Conservation (phyloP, 2,329 filamentous ascomycete genomes). For the Atkinsonella texensis region DNA sequence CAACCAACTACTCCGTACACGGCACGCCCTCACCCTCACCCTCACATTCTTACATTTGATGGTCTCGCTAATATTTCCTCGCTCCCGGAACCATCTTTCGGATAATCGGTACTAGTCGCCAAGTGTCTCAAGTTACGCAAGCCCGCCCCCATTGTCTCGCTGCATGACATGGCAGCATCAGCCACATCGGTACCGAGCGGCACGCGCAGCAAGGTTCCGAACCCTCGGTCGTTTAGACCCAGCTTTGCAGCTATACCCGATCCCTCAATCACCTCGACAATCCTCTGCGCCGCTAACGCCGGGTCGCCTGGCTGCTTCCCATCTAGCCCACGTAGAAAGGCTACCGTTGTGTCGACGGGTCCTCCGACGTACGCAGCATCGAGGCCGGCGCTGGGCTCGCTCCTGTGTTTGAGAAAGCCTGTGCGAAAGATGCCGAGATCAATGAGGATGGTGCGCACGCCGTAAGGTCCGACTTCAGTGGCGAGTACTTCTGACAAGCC, state of each 20-base stretch:
- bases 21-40: no score
- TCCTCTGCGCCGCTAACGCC: neutral
- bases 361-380: conserved; percentile 16
- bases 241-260: neutral
- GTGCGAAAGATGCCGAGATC: conserved; percentile 40
- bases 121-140: neutral
- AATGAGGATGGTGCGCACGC: conserved; percentile 30
- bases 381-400: conserved; percentile 8
- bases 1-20: no score
- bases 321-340: neutral
- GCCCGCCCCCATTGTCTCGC: neutral
- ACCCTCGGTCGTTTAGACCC: neutral
- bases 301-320: neutral
- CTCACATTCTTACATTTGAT: no score
- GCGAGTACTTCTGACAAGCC: conserved; percentile 29
- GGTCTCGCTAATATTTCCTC: no score
- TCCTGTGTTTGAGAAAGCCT: conserved; percentile 22
- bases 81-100: neutral
- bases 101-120: neutral
- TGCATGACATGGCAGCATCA: neutral
- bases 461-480: conserved; percentile 30
- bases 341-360: conserved; percentile 9
- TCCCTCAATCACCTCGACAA: neutral
- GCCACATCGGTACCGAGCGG: neutral
- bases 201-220: neutral